Conservation (phyloP, 164 flowering plant species). For the Liriodendron chinense region DNA sequence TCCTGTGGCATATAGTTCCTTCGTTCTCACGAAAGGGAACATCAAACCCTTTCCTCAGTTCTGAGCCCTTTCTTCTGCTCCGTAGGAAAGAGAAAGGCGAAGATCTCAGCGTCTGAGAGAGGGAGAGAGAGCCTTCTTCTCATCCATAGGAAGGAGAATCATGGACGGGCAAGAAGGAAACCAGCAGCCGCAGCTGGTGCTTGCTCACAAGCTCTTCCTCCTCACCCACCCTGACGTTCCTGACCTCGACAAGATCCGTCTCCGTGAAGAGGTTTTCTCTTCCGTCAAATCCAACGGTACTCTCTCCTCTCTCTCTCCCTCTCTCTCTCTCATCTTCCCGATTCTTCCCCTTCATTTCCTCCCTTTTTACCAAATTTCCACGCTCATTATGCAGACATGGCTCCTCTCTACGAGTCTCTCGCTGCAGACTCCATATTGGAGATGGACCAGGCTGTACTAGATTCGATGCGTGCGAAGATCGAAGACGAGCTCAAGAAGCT, state of each 20-base stretch:
- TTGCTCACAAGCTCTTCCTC: slow-evolving; percentile 73
- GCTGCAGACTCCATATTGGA: slow-evolving; percentile 47
- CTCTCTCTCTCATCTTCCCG: neutral
- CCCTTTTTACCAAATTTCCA: neutral
- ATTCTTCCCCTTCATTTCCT: neutral
- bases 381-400: slow-evolving; percentile 54
- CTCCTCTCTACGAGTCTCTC: slow-evolving; percentile 65
- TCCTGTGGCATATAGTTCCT: no score
- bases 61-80: no score
- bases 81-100: no score
- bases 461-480: slow-evolving; percentile 64
- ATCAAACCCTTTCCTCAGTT: no score
- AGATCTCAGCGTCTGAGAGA: no score
- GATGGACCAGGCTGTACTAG: slow-evolving; percentile 59
- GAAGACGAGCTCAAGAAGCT: slow-evolving; percentile 76
- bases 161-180: slow-evolving; percentile 73
- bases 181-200: slow-evolving; percentile 62
- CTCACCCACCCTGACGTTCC: slow-evolving; percentile 64
- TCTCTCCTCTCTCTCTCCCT: slow-evolving; percentile 6
- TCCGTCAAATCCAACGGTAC: slow-evolving; percentile 56
- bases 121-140: no score
- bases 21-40: no score
- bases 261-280: slow-evolving; percentile 66
- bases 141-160: no score
- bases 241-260: slow-evolving; percentile 81